Percentiles rank a stretch among this genome's conserved stretches.
Conservation (phyloP, 306 rosid species). For the Acacia confusa region DNA sequence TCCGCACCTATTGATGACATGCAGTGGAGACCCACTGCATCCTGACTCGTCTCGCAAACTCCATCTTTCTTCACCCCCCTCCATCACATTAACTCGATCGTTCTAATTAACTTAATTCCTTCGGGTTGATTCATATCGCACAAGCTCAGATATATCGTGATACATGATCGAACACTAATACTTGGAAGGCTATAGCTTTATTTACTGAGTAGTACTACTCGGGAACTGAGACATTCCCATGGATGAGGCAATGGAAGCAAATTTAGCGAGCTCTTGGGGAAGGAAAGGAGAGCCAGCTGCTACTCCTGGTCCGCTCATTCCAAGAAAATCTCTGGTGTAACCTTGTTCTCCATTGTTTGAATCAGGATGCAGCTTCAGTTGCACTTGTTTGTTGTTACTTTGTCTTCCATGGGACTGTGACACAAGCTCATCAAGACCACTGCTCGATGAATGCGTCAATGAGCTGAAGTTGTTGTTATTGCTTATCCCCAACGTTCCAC, state of each 20-base stretch:
- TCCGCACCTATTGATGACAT: conserved; percentile 46
- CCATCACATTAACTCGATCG: neutral
- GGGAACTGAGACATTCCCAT: conserved; percentile 70
- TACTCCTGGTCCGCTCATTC: conserved; percentile 48
- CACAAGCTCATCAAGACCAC: conserved; percentile 44
- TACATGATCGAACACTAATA: neutral
- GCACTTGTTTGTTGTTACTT: conserved; percentile 32
- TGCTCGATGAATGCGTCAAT: conserved; percentile 42
- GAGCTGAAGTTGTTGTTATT: conserved; percentile 15
- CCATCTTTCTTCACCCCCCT: neutral
- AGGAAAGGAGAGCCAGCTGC: conserved; percentile 40
- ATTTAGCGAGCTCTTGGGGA: conserved; percentile 65
- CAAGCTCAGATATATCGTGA: neutral
- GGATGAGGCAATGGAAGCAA: conserved; percentile 54
- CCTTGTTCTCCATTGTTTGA: conserved; percentile 36
- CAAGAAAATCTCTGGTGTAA: conserved; percentile 85
- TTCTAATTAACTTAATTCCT: neutral
- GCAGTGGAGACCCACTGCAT: conserved; percentile 47
- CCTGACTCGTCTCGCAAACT: neutral
- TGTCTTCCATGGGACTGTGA: conserved; percentile 37
- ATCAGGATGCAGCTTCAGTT: conserved; percentile 31
- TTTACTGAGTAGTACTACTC: conserved; percentile 51
- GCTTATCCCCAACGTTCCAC: conserved; percentile 2
- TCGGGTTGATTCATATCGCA: conserved; percentile 1
- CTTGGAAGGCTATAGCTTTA: neutral